phyloP scores from a whole-genome alignment of 2,329 filamentous ascomycete genomes.

The Nigrospora oryzae region DNA sequence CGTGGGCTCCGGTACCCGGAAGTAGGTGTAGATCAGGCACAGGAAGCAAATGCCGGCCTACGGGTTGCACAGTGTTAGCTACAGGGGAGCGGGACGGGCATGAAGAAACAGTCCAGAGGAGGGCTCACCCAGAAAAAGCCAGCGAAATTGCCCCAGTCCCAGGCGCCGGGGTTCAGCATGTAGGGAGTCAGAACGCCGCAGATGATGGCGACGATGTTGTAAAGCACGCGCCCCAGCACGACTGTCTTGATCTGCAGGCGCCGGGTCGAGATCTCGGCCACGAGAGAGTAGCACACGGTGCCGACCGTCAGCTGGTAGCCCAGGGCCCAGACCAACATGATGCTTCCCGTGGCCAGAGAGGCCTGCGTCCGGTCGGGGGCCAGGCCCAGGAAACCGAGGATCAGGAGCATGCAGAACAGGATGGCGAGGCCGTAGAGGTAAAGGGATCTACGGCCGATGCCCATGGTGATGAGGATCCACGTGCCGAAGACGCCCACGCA shows the following conservation, averaged over 20 bases:
- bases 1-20: constrained; percentile 70
- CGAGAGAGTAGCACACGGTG: constrained; percentile 83
- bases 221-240: constrained; percentile 72
- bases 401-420: constrained; percentile 67
- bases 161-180: constrained; percentile 81
- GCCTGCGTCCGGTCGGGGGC: constrained; percentile 55
- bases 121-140: constrained; percentile 72
- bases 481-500: constrained; percentile 75
- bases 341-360: constrained; percentile 70
- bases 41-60: constrained; percentile 67
- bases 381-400: constrained; percentile 77
- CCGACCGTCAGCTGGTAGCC: constrained; percentile 83
- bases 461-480: constrained; percentile 70
- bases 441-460: constrained; percentile 60
- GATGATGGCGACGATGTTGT: constrained; percentile 76
- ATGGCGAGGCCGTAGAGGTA: constrained; percentile 70
- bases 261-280: constrained; percentile 74
- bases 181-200: constrained; percentile 79
- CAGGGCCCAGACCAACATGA: constrained; percentile 78
- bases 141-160: constrained; percentile 82
- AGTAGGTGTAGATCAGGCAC: constrained; percentile 75
- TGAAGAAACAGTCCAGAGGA: neutral
- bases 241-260: constrained; percentile 87
- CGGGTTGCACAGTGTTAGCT: constrained; percentile 4
- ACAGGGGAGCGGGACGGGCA: neutral